A percentile compares a stretch with the other conserved stretches of the same genome.
Evolutionary conservation across 306 rosid genomes (phyloP).

Genomic region (Quercus cerris): DNA sequence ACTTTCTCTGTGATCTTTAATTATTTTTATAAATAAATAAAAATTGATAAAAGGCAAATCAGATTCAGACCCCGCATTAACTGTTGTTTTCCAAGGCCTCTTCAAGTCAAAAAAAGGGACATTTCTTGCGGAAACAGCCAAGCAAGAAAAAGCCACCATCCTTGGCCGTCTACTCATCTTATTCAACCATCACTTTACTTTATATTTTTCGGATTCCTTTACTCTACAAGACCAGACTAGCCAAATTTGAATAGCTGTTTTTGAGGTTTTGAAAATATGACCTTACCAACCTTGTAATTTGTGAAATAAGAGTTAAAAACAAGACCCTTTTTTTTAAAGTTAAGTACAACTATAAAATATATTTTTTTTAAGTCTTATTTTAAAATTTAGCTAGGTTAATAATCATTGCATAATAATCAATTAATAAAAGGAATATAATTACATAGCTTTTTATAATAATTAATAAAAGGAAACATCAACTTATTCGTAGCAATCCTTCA

Average conservation of each 20-base stretch:
- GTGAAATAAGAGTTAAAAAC: not conserved
- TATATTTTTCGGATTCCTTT: not conserved
- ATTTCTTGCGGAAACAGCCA: slow-evolving; percentile 1
- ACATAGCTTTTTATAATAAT: too few relatives aligned
- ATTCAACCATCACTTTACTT: not conserved
- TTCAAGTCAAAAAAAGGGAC: slow-evolving; percentile 8
- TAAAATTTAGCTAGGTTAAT: too few relatives aligned
- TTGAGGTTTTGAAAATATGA: not conserved
- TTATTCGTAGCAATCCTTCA: too few relatives aligned
- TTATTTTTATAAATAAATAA: too few relatives aligned
- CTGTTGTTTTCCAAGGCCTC: not conserved
- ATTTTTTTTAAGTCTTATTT: too few relatives aligned
- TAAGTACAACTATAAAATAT: too few relatives aligned
- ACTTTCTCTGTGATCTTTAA: not conserved
- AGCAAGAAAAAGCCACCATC: slow-evolving; percentile 1
- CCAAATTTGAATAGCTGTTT: not conserved
- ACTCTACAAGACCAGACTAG: not conserved
- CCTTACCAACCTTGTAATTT: not conserved
- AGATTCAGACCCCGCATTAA: not conserved
- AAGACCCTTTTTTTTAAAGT: too few relatives aligned
- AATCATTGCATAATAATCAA: too few relatives aligned
- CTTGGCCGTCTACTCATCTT: not conserved
- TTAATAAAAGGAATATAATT: too few relatives aligned
- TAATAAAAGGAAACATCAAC: too few relatives aligned
- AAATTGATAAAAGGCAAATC: not conserved